Evolutionary conservation across 2,329 filamentous ascomycete genomes (phyloP), one percentile per base, ranked within the genome.

Genomic region (Blumeria hordei): DNA sequence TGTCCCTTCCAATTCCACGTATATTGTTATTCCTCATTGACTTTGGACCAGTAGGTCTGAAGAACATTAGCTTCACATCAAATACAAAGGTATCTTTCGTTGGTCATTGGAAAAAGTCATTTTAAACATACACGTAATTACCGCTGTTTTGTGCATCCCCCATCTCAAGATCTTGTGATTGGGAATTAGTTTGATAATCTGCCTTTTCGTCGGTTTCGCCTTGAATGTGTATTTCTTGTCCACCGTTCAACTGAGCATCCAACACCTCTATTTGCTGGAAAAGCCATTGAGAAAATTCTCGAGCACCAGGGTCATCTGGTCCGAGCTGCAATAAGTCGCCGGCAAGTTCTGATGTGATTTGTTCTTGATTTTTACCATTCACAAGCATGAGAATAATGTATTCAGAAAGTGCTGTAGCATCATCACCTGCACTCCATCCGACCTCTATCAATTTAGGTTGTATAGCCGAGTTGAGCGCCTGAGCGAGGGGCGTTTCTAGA

Each of bases 381-480:
- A 86, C 86, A 35, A 98, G 77, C 90, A 96, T 95, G 59, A 96
- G 78, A 57, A 96, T 83, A 61, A 98, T 92, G 70, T 96, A 98
- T 70, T 98, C 92, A 57, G 88, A 83, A 57, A 98, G 77, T 39
- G 87, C 85, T 28, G 82, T 81, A 62, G 86, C 83, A 62, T 86
- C 83, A 55, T 71, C 70, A 58, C 82, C 84, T 34, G 83, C 81
- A 58, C 81, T 88, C 90, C 92, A 96, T 63, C 88, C 90, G 61
- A 88, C 82, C 69, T 98, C 90, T 57, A 87, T 78, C 56, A 98
- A 74, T 72, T 96, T 96, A 35, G 86, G 83, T 69, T 92, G 85
- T 59, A 96, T 88, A 44, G 81, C 82, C 62, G 74, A 73, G 66
- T 83, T 87, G 55, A 98, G 78, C 60, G 87, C 84, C 62, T 88